phyloP scores from a whole-genome alignment of 768 basidiomycete species.

The Lyophyllum shimeji region DNA sequence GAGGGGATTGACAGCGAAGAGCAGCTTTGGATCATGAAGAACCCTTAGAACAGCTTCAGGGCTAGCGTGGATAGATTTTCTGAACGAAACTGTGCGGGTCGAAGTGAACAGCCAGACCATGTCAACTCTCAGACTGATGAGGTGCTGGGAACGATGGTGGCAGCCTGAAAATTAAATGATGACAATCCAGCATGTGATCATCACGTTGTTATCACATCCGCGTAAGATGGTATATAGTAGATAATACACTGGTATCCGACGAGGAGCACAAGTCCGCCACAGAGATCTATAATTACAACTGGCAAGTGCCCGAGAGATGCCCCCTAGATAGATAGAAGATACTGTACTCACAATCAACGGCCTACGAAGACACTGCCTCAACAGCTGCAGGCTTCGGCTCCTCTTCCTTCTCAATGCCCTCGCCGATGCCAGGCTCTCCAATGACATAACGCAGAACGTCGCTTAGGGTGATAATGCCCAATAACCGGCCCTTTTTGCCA shows the following conservation, averaged over 20 bases:
- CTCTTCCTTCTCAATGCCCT: constrained; percentile 34
- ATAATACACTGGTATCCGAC: constrained; percentile 14
- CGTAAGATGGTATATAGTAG: background rate
- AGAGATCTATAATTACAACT: constrained; percentile 12
- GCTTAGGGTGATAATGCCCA: constrained; percentile 87
- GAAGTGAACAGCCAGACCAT: constrained; percentile 33
- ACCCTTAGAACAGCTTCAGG: constrained; percentile 22
- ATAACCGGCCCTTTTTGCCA: constrained; percentile 77
- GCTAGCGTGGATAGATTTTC: constrained; percentile 23
- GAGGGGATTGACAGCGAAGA: constrained; percentile 31
- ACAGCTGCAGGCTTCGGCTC: constrained; percentile 6
- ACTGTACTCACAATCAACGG: background rate
- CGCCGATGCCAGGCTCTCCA: constrained; percentile 56
- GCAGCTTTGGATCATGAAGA: constrained; percentile 30
- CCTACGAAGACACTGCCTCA: constrained; percentile 3
- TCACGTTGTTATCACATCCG: background rate
- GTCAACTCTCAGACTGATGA: background rate
- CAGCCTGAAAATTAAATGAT: too few species aligned
- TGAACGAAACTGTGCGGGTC: constrained; percentile 23
- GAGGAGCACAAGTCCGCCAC: background rate
- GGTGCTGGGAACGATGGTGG: background rate
- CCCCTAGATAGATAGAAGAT: constrained; percentile 8
- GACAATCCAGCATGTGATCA: background rate
- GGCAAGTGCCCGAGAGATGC: constrained; percentile 12
- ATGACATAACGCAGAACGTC: constrained; percentile 87